Base-by-base conservation (phyloP, 352 stramenopile species). In the Pythium utonaiense region DNA sequence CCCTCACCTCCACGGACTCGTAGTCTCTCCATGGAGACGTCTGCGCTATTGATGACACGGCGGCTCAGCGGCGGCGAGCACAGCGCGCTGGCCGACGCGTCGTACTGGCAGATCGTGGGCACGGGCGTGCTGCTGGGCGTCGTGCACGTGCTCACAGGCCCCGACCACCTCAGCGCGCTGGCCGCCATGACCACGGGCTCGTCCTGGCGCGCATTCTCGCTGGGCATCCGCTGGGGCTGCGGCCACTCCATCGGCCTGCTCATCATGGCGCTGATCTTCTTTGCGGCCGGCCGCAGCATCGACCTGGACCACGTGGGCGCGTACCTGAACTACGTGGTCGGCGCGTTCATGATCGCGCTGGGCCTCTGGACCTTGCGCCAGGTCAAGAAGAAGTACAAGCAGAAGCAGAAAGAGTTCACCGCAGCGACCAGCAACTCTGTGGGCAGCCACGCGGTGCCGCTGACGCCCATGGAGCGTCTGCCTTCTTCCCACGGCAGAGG, bases 191-290 rank as follows among this genome's bases (percentile, higher is more conserved):
- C 78, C 22, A 83, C 85, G 7, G 83, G 73, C 36, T 88, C 77
- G 4, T 95, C 80, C n/a, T 91, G 74, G 67, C 70, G 73, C 22
- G 80, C 87, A 1, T 97, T 97, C 63, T 69, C 75, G 16, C 74
- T 97, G 3, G 90, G 90, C 13, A 72, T 97, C 19, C 84, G 86
- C 71, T 98, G 91, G 91, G 93, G 93, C 17, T 80, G 91, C 30
- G 91, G 93, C 28, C 91, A 98, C 70, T 93, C 77, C 16, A 84
- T 92, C 22, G 93, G 93, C 1, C 74, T 98, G 24, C 54, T 98
- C 50, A 55, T 91, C 64, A 91, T 93, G 84, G 93, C 71, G 57
- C 68, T 80, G 49, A 83, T 82, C 64, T 96, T 83, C 75, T 96
- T 82, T 75, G 91, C 10, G 70, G 61, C 25, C 80, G 70, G 53